phyloP scores from a whole-genome alignment of 345 rosid species.

The Gossypium thurberi region DNA sequence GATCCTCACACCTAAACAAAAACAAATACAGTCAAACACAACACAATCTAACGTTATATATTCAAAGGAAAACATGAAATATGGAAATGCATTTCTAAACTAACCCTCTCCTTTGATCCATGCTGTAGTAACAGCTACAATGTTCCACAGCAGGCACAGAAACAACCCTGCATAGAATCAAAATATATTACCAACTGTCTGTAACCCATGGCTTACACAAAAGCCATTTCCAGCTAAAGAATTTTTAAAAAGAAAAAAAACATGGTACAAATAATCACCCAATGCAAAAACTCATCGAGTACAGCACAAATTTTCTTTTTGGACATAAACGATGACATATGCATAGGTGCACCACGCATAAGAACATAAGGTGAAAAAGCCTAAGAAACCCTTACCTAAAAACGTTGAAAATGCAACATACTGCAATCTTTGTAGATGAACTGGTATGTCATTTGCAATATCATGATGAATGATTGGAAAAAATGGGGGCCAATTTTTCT shows the following conservation, averaged over 20 bases:
- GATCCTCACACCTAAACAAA: slow-evolving; percentile 59
- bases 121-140: slow-evolving; percentile 70
- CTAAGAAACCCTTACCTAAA: slow-evolving; percentile 41
- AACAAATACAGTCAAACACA: slow-evolving; percentile 5
- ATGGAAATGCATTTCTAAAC: slow-evolving; percentile 11
- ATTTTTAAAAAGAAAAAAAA: background rate
- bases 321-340: background rate
- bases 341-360: background rate
- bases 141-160: slow-evolving; percentile 79
- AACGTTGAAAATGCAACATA: slow-evolving; percentile 67
- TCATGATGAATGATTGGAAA: slow-evolving; percentile 85
- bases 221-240: background rate
- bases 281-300: background rate
- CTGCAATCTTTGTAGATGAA: slow-evolving; percentile 73
- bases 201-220: background rate
- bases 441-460: slow-evolving; percentile 75
- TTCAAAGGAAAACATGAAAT: background rate
- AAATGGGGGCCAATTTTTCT: slow-evolving; percentile 87
- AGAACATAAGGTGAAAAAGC: background rate
- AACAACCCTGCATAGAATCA: slow-evolving; percentile 56
- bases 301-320: background rate
- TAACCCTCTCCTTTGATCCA: slow-evolving; percentile 86
- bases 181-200: slow-evolving; percentile 1
- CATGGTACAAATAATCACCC: background rate
- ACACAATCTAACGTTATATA: background rate